Evolutionary conservation across 331 rosid species (phyloP).

Genomic region (Rhamnella rubrinervis): DNA sequence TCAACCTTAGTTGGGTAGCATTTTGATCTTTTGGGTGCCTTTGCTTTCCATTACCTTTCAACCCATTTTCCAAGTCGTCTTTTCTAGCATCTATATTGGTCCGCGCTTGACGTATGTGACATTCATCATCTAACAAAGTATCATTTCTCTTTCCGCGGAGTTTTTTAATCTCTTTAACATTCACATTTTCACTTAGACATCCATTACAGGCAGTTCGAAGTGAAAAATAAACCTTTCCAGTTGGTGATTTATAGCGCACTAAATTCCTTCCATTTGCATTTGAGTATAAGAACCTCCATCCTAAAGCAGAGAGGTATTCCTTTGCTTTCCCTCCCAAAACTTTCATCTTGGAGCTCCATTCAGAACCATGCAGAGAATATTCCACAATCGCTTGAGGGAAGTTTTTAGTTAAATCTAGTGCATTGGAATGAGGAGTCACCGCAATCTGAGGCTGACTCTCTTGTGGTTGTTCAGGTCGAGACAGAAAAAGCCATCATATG

Average conservation of each 20-base stretch:
- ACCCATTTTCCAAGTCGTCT: slow-evolving; percentile 18
- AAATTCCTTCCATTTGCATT: slow-evolving; percentile 11
- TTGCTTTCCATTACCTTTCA: slow-evolving; percentile 14
- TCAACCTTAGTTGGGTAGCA: slow-evolving; percentile 24
- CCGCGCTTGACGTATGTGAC: slow-evolving; percentile 37
- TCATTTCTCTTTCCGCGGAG: slow-evolving; percentile 1
- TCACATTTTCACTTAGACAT: slow-evolving; percentile 28
- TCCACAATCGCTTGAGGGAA: slow-evolving; percentile 52
- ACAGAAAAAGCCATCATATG: too few species aligned
- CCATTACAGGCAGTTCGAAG: slow-evolving; percentile 54
- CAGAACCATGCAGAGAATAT: slow-evolving; percentile 28
- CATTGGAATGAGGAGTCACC: slow-evolving; percentile 14
- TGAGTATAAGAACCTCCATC: slow-evolving; percentile 36
- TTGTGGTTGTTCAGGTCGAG: too few species aligned
- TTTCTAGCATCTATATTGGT: slow-evolving; percentile 21
- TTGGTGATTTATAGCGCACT: slow-evolving; percentile 46
- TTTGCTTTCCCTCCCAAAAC: slow-evolving; percentile 39
- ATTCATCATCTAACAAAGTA: slow-evolving; percentile 22
- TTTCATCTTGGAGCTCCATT: neutral
- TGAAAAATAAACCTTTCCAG: slow-evolving; percentile 23
- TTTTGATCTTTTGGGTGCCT: slow-evolving; percentile 24
- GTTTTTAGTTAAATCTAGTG: slow-evolving; percentile 24
- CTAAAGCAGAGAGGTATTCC: slow-evolving; percentile 50
- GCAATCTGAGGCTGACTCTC: slow-evolving; percentile 11
- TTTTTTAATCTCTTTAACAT: slow-evolving; percentile 15